Base-by-base conservation (phyloP, 352 stramenopile genomes). In the Phytophthora syringae region DNA sequence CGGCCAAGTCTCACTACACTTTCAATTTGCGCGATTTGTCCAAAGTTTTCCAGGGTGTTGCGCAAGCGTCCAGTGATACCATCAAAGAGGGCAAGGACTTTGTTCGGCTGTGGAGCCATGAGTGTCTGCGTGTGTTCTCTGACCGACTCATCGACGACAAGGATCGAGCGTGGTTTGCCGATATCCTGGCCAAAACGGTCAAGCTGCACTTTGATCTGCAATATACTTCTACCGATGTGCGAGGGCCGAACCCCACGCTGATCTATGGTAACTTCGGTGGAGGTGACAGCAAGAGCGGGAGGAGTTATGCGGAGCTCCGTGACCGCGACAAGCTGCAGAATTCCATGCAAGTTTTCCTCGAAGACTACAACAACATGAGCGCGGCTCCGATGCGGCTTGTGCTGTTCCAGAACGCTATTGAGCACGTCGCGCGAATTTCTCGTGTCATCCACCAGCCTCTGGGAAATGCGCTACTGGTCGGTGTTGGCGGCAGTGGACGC, bases 351-450 rank as follows among this genome's bases (percentile, higher is more conserved):
- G 79, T 93, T 30, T 98, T 97, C 60, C 75, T 99, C 9, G 88
- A 97, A 22, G 96, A 99, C 60, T 98, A 97, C 76, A 99, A 99
- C 78, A 96, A 97, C 64, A 98, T 97, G 77, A 97, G 86, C 54
- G 86, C 90, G 2, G 93, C 94, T 30, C 93, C 90, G 1, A 98
- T 99, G 95, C 85, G 84, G 7, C 77, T 99, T 18, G 95, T 98
- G 51, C 76, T 99, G 7, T 99, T 99, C 63, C 86, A 97, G 64
- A 97, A 98, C 56, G 95, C 95, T 6, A 95, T 98, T 27, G 93
- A 98, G 71, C 95, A 98, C 70, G 81, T 98, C 7, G 85, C 90
- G 10, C 88, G 95, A 15, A 98, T 98, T 69, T 94, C 83, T 7
- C 86, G 95, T 7, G 87, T 98, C 39, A 94, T 98, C 52, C 85